These are phyloP conservation scores for Exophiala viscosa DNA, from an alignment of 2,329 filamentous ascomycete species.

Conservation along the genomic window DNA sequence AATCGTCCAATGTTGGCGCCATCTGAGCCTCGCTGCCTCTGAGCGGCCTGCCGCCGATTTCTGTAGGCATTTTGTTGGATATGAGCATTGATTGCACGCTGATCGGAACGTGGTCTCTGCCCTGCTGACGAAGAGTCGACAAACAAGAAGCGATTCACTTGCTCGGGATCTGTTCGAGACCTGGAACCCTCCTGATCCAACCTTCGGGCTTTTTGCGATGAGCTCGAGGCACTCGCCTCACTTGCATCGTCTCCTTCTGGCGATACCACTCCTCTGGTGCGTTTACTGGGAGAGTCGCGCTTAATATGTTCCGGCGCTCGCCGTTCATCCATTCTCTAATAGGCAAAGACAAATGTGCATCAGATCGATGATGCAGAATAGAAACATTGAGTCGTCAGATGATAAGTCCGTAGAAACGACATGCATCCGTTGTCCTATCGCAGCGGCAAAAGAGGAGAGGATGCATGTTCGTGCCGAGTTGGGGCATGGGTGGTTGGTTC, in stretches of 20 bases:
- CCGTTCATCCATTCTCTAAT: slow-evolving; percentile 16
- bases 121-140: slow-evolving; percentile 14
- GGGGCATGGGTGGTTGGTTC: too few species aligned
- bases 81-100: slow-evolving; percentile 17
- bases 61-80: slow-evolving; percentile 15
- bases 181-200: slow-evolving; percentile 10
- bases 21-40: slow-evolving; percentile 4
- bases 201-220: slow-evolving; percentile 13
- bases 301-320: background rate
- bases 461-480: too few species aligned
- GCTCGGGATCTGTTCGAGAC: slow-evolving; percentile 2
- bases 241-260: slow-evolving; percentile 3
- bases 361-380: slow-evolving; percentile 4
- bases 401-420: background rate
- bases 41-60: slow-evolving; percentile 10
- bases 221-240: background rate
- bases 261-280: slow-evolving; percentile 1
- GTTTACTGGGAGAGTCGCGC: background rate
- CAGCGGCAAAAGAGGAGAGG: background rate
- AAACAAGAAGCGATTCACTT: slow-evolving; percentile 13
- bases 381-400: slow-evolving; percentile 10
- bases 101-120: slow-evolving; percentile 14
- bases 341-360: slow-evolving; percentile 4
- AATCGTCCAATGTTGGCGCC: slow-evolving; percentile 12
- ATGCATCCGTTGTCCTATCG: background rate